Evolutionary conservation across 2,329 filamentous ascomycete genomes (phyloP).

Genomic region (Penicillium sp.): DNA sequence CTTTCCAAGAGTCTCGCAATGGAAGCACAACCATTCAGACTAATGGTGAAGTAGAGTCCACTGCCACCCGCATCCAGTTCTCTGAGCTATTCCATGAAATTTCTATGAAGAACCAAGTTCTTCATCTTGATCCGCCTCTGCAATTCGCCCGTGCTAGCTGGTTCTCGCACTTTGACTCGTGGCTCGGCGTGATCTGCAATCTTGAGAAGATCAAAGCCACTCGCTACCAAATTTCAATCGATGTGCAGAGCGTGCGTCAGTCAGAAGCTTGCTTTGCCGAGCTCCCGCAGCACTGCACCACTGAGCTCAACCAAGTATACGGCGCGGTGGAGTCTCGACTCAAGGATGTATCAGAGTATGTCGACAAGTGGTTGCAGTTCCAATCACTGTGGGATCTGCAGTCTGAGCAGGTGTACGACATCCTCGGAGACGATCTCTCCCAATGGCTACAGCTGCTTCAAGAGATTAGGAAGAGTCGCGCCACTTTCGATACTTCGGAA

Average conservation of each 20-base stretch:
- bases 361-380: slow-evolving; percentile 98
- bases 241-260: slow-evolving; percentile 41
- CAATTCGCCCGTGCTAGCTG: slow-evolving; percentile 91
- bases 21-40: slow-evolving; percentile 19
- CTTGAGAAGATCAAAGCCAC: slow-evolving; percentile 92
- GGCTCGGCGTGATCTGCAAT: slow-evolving; percentile 90
- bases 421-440: slow-evolving; percentile 84
- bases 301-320: slow-evolving; percentile 77
- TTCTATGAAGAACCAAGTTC: slow-evolving; percentile 96
- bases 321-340: slow-evolving; percentile 80
- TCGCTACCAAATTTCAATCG: slow-evolving; percentile 84
- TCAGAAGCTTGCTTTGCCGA: slow-evolving; percentile 70
- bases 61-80: slow-evolving; percentile 42
- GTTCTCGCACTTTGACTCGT: slow-evolving; percentile 88
- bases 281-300: slow-evolving; percentile 79
- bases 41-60: slow-evolving; percentile 30
- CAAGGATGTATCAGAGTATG: slow-evolving; percentile 75
- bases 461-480: slow-evolving; percentile 91
- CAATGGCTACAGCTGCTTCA: slow-evolving; percentile 95
- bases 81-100: slow-evolving; percentile 76
- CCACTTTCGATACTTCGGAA: slow-evolving; percentile 96
- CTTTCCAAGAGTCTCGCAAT: slow-evolving; percentile 66
- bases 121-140: slow-evolving; percentile 91
- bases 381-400: slow-evolving; percentile 98
- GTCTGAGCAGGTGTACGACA: slow-evolving; percentile 90